A percentile compares a stretch with the other conserved stretches of the same genome.
Evolutionary conservation across 2,329 filamentous ascomycete genomes (phyloP).

Genomic region (Alternaria viburni): DNA sequence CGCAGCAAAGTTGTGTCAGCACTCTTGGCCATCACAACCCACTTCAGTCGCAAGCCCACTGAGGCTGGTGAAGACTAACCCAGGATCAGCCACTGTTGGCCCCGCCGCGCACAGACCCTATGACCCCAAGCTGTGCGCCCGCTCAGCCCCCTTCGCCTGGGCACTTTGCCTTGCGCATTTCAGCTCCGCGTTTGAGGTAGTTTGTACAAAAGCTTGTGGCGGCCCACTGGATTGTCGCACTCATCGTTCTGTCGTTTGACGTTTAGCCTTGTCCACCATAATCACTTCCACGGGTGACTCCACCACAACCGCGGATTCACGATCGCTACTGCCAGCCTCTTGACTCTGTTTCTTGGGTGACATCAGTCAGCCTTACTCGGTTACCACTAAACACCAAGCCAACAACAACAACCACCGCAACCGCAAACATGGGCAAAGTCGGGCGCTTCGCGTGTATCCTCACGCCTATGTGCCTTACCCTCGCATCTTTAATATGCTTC

Average conservation of each 20-base stretch:
- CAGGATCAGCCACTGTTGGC: constrained; percentile 13
- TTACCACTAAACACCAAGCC: constrained; percentile 5
- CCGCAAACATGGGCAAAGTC: constrained; percentile 68
- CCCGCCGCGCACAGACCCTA: constrained; percentile 7
- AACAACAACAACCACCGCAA: background rate
- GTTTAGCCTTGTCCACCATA: background rate
- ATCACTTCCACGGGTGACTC: background rate
- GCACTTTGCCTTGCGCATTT: constrained; percentile 15
- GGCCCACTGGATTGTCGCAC: background rate
- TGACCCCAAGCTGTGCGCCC: constrained; percentile 4
- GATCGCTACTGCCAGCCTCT: background rate
- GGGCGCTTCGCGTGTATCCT: constrained; percentile 87
- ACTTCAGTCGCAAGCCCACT: constrained; percentile 23
- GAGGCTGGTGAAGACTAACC: constrained; percentile 27
- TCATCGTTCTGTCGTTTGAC: background rate
- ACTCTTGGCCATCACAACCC: background rate
- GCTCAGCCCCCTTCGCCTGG: constrained; percentile 22
- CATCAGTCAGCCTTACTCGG: constrained; percentile 12
- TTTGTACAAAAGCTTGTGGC: constrained; percentile 16
- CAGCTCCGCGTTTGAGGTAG: constrained; percentile 12
- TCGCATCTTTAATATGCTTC: constrained; percentile 75
- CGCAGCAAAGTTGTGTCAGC: constrained; percentile 23
- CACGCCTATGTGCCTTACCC: constrained; percentile 81
- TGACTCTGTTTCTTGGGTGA: constrained; percentile 5
- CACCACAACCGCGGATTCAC: background rate